These are phyloP conservation scores for Calonectria hongkongensis DNA, from an alignment of 2,329 filamentous ascomycete species.

Conservation along the genomic window DNA sequence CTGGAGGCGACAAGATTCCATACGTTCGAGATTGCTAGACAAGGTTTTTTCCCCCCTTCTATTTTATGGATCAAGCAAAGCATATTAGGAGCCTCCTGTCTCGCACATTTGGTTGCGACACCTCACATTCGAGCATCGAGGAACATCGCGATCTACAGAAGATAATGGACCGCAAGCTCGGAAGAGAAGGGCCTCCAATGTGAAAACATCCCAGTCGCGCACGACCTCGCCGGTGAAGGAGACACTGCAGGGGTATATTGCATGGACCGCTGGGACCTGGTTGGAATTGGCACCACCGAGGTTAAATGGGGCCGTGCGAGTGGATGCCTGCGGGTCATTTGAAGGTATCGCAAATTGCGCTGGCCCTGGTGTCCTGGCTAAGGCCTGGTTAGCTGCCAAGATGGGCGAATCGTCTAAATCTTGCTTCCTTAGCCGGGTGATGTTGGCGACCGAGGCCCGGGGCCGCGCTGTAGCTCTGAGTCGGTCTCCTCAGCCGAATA, in stretches of 20 bases:
- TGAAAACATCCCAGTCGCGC: constrained; percentile 31
- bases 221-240: constrained; percentile 34
- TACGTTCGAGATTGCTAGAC: constrained; percentile 39
- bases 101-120: constrained; percentile 20
- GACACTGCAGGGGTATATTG: constrained; percentile 30
- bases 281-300: constrained; percentile 33
- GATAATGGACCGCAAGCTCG: constrained; percentile 22
- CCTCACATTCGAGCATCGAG: constrained; percentile 10
- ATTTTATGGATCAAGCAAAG: constrained; percentile 27
- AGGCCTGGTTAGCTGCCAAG: constrained; percentile 20
- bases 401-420: constrained; percentile 24
- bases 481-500: constrained; percentile 4
- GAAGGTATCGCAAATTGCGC: constrained; percentile 51
- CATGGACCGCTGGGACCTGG: constrained; percentile 26
- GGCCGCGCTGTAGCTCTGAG: constrained; percentile 6
- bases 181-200: constrained; percentile 9
- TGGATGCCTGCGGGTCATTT: constrained; percentile 50
- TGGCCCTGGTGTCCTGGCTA: constrained; percentile 38
- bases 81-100: constrained; percentile 18
- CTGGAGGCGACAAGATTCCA: constrained; percentile 6
- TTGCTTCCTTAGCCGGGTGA: constrained; percentile 15
- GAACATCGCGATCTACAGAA: constrained; percentile 36
- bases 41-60: not conserved
- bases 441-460: constrained; percentile 11
- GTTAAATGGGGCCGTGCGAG: constrained; percentile 33